Percentiles rank a stretch among this genome's conserved stretches.
Evolutionary conservation across 371 early-diverging fungal species (phyloP).

Genomic region (Saksenaea oblongispora): DNA sequence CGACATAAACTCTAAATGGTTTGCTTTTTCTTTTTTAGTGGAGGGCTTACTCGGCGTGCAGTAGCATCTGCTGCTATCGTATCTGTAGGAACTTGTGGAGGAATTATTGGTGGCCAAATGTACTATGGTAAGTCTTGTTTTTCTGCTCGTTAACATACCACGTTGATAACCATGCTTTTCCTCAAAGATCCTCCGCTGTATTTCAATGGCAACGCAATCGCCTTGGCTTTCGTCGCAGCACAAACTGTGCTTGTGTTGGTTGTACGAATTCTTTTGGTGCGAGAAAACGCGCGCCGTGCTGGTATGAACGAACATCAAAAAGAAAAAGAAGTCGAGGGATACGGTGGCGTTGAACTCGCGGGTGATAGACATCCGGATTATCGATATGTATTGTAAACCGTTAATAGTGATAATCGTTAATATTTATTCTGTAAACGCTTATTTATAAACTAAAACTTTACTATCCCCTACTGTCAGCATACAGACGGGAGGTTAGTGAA

Average conservation of each 20-base stretch:
- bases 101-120: constrained; percentile 42
- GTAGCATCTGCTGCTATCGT: constrained; percentile 40
- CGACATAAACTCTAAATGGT: neutral
- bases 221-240: constrained; percentile 19
- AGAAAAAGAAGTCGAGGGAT: constrained; percentile 28
- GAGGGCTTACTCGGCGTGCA: constrained; percentile 42
- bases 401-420: neutral
- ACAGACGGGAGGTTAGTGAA: no score
- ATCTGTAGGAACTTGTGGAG: constrained; percentile 42
- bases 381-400: constrained; percentile 31
- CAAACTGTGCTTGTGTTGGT: constrained; percentile 29
- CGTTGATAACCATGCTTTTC: neutral
- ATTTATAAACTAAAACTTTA: no score
- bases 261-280: constrained; percentile 21
- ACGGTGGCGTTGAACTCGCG: constrained; percentile 39
- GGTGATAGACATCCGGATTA: constrained; percentile 51
- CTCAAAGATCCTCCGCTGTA: constrained; percentile 8
- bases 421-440: neutral
- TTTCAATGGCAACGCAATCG: constrained; percentile 19
- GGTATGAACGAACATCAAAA: neutral
- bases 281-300: constrained; percentile 34
- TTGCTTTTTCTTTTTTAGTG: constrained; percentile 12
- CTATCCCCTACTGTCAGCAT: no score
- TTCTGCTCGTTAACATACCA: neutral
- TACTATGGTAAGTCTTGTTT: constrained; percentile 26